Evolutionary conservation across 352 stramenopile genomes (phyloP), one percentile per base, ranked within the genome.

Genomic region (Lagenidium giganteum): DNA sequence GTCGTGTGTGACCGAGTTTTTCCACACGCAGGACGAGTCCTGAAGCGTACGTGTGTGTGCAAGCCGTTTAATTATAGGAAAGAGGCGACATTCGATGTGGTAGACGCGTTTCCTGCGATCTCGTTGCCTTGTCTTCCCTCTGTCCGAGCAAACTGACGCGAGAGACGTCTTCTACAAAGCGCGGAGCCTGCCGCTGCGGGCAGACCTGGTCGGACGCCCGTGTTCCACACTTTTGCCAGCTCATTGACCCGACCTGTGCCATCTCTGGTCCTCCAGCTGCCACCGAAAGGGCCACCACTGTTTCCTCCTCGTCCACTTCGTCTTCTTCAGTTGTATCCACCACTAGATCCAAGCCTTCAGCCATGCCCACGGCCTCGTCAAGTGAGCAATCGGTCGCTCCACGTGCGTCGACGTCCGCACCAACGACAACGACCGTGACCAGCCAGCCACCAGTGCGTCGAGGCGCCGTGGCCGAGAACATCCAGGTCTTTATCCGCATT

Each of bases 401-500:
- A 4, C 7, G 44, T 3, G 12, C 35, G 4, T 1, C n/a, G 8
- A 20, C 33, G 14, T 16, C 28, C 14, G 12, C 31, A 30, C 32
- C n/a, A 26, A 37, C 39, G 6, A 7, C 13, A 24, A 6, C 34
- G 30, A 5, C n/a, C 29, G 27, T 4, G 41, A 3, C 8, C 26
- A 4, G 37, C 54, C n/a, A n/a, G 23, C 9, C 35, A 8, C 32
- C 38, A 9, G 25, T 20, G 40, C 61, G 47, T 9, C 43, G 51
- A 48, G 53, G 61, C 2, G 54, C 48, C 1, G 66, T 61, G 3
- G 76, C 79, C 0, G 80, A 92, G 51, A 85, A 74, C 46, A 93
- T 92, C 27, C 79, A 93, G 47, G 81, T 93, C 2, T 86, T 90
- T 27, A 80, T 93, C 28, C 81, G 79, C 21, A 91, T 93, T 30